phyloP scores from a whole-genome alignment of 495 filamentous ascomycete species.

The Hypoxylon perforatum region DNA sequence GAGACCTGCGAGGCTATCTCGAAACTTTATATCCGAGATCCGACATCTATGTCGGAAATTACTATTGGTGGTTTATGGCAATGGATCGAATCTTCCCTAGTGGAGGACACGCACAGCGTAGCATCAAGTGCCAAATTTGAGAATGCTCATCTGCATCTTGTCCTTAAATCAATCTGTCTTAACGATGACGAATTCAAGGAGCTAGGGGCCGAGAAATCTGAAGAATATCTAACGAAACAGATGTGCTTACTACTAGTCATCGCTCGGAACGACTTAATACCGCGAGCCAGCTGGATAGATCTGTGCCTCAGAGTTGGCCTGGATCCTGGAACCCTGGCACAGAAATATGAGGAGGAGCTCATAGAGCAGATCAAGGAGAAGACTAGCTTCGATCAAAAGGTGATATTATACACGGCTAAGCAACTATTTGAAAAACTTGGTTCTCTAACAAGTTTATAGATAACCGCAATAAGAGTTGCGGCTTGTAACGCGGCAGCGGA shows the following conservation, averaged over 20 bases:
- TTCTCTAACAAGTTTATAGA: constrained; percentile 41
- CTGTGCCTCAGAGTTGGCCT: constrained; percentile 78
- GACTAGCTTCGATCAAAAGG: constrained; percentile 60
- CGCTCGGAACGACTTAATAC: constrained; percentile 80
- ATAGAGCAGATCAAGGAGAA: constrained; percentile 60
- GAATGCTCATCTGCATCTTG: constrained; percentile 66
- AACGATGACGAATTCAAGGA: constrained; percentile 53
- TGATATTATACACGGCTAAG: constrained; percentile 38
- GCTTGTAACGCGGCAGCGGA: constrained; percentile 86
- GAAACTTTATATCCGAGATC: constrained; percentile 64
- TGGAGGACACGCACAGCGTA: constrained; percentile 79
- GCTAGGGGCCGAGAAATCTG: constrained; percentile 48
- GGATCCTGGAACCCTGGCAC: constrained; percentile 83
- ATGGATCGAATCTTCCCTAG: constrained; percentile 75
- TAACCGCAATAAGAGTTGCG: constrained; percentile 67
- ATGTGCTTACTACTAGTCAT: constrained; percentile 81
- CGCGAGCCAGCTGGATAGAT: constrained; percentile 86
- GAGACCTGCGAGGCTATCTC: constrained; percentile 68
- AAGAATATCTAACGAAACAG: constrained; percentile 65
- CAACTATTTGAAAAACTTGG: neutral
- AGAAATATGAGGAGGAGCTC: constrained; percentile 58
- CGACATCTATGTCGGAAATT: constrained; percentile 64
- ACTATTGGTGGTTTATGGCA: constrained; percentile 82
- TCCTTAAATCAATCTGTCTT: constrained; percentile 78
- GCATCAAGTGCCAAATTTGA: constrained; percentile 75